Evolutionary conservation across 2,329 filamentous ascomycete species (phyloP).

Genomic region (Zasmidium angulare): DNA sequence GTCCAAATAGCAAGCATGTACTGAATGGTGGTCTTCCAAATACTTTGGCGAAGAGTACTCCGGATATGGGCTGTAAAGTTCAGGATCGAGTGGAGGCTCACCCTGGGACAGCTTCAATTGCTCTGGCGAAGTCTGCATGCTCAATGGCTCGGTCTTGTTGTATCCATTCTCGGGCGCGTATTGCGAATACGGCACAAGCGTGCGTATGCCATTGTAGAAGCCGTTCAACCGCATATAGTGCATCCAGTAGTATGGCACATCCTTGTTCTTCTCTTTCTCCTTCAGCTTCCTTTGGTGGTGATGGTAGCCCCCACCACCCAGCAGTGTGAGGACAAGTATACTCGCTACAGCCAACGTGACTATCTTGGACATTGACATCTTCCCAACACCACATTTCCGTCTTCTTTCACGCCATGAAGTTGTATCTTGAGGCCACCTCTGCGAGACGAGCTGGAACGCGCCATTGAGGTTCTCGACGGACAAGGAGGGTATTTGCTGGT

Average conservation of each 20-base stretch:
- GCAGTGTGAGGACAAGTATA: conserved; percentile 42
- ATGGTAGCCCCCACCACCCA: conserved; percentile 44
- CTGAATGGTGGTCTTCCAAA: conserved; percentile 51
- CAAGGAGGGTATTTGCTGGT: conserved; percentile 41
- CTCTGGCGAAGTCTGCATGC: conserved; percentile 29
- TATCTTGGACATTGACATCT: conserved; percentile 43
- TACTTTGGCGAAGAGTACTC: conserved; percentile 45
- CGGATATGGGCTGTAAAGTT: conserved; percentile 48
- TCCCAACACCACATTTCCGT: conserved; percentile 25
- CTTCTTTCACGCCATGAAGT: conserved; percentile 33
- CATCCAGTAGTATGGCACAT: conserved; percentile 46
- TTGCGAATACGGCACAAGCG: conserved; percentile 43
- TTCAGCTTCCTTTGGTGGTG: conserved; percentile 18
- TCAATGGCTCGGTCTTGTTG: conserved; percentile 38
- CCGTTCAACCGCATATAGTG: conserved; percentile 45
- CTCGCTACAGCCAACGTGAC: conserved; percentile 41
- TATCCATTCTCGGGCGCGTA: conserved; percentile 48
- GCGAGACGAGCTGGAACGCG: conserved; percentile 17
- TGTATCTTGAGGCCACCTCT: conserved; percentile 33
- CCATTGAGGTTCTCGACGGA: conserved; percentile 40
- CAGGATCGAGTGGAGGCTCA: conserved; percentile 36
- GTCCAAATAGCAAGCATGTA: conserved; percentile 65
- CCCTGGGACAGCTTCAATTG: background rate
- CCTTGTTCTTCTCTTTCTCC: conserved; percentile 30
- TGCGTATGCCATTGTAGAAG: conserved; percentile 51